Percentiles rank a stretch among this genome's conserved stretches.
phyloP scores from a whole-genome alignment of 257 asterid genomes.

The Verbascum thapsus region DNA sequence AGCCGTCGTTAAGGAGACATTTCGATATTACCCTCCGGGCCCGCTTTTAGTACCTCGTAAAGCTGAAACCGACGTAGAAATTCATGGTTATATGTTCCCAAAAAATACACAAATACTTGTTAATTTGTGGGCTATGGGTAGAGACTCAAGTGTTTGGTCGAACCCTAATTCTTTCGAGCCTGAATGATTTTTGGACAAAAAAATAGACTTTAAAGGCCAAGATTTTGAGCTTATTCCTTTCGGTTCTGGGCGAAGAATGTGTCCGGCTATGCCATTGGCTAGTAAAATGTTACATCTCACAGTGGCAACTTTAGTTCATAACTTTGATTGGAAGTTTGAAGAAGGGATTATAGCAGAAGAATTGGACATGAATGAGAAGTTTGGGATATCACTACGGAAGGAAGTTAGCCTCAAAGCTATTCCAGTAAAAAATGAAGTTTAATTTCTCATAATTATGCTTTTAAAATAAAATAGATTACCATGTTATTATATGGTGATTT shows the following conservation, averaged over 20 bases:
- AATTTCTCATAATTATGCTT: too few species aligned
- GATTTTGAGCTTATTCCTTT: slow-evolving; percentile 38
- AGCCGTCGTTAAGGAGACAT: slow-evolving; percentile 43
- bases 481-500: too few species aligned
- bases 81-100: slow-evolving; percentile 34
- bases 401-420: slow-evolving; percentile 17
- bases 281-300: slow-evolving; percentile 37
- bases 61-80: slow-evolving; percentile 25
- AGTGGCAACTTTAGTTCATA: slow-evolving; percentile 40
- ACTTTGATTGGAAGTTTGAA: slow-evolving; percentile 36
- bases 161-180: slow-evolving; percentile 38
- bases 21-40: slow-evolving; percentile 35
- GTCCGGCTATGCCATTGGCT: slow-evolving; percentile 40
- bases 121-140: slow-evolving; percentile 39
- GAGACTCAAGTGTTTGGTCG: slow-evolving; percentile 39
- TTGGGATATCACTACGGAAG: slow-evolving; percentile 18
- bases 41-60: slow-evolving; percentile 34
- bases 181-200: slow-evolving; percentile 32
- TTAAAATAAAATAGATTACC: too few species aligned
- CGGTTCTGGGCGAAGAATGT: slow-evolving; percentile 43
- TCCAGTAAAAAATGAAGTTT: background rate
- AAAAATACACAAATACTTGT: slow-evolving; percentile 35
- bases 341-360: background rate
- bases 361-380: background rate
- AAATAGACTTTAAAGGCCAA: slow-evolving; percentile 39